phyloP scores from a whole-genome alignment of 1,139 yeast genomes.

The Geotrichum bryndzae region DNA sequence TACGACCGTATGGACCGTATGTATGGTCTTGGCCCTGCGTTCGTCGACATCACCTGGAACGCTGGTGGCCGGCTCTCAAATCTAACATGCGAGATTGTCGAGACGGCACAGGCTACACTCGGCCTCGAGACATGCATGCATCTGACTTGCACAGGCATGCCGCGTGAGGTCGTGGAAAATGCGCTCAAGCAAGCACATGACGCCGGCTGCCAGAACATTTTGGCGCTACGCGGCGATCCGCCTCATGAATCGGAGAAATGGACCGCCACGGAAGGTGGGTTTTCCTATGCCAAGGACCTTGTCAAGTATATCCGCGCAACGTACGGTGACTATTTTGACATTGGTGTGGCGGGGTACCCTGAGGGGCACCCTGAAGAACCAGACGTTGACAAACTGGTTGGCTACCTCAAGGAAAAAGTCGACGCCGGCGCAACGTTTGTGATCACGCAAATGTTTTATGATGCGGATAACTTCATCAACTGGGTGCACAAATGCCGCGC shows the following conservation, averaged over 20 bases:
- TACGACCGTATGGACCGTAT: constrained; percentile 97
- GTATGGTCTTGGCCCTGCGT: constrained; percentile 87
- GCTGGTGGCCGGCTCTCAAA: constrained; percentile 88
- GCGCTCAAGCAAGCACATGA: constrained; percentile 81
- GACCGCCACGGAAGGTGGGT: constrained; percentile 55
- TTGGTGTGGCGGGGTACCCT: constrained; percentile 93
- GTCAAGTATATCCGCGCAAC: constrained; percentile 64
- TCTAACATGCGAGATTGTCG: constrained; percentile 82
- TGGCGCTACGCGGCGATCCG: constrained; percentile 94
- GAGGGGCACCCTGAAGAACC: constrained; percentile 95
- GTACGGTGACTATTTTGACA: constrained; percentile 72
- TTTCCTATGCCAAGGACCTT: constrained; percentile 72
- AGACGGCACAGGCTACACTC: constrained; percentile 84
- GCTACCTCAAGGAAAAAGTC: constrained; percentile 73
- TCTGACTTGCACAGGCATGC: constrained; percentile 94
- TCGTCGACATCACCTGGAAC: constrained; percentile 95
- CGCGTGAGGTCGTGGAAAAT: constrained; percentile 68
- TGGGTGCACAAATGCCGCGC: constrained; percentile 76
- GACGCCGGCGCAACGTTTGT: constrained; percentile 94
- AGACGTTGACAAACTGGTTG: constrained; percentile 50
- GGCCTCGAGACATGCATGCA: constrained; percentile 98
- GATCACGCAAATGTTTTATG: constrained; percentile 80
- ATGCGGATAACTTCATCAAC: constrained; percentile 68
- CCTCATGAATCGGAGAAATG: constrained; percentile 48
- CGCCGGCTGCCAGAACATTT: constrained; percentile 90